Base-by-base conservation (phyloP, 352 stramenopile species). In the Globisporangium ultimum region DNA sequence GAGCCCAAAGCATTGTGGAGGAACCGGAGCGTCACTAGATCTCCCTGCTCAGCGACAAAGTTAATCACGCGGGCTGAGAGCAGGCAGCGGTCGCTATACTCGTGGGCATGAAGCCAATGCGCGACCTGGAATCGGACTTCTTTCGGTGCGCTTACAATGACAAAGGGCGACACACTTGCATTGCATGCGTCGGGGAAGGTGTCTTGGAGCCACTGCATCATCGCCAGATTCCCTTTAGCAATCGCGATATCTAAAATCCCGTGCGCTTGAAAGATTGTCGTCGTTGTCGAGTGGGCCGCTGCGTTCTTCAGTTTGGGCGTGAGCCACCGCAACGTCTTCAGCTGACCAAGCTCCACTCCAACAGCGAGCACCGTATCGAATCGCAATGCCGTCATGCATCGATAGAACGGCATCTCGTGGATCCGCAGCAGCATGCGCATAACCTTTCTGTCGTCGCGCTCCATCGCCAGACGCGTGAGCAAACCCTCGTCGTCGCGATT, bases 151-250 rank as follows among this genome's bases (percentile, higher is more conserved):
- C 32, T 34, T 8, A 2, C 15, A 14, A 55, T 46, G 32, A 36
- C 32, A 28, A 34, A 36, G 28, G 28, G 12, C 1, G 32, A 55
- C 1, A 15, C 17, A 3, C 24, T 40, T 1, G n/a, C 7, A 18
- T 18, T 34, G 53, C 53, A 36, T 17, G 41, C 18, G 40, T 34
- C 22, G 15, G 24, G 11, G 18, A 12, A 55, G 49, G 22, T 15
- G 24, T 46, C 32, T 20, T 55, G 49, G 49, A 55, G 17, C 49
- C 49, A 55, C 32, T 34, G 34, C 49, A 55, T 55, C 49, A 55
- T 55, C 32, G 41, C n/a, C 11, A 55, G 32, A 20, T 55, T 20
- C 12, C 49, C 49, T 8, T 55, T 46, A 3, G 11, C n/a, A 17
- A 55, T 15, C n/a, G 49, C 49, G 41, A 36, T 36, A 8, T 55